These are phyloP conservation scores for Digitaria exilis DNA, from an alignment of 202 grass and related monocot genomes.

Conservation along the genomic window DNA sequence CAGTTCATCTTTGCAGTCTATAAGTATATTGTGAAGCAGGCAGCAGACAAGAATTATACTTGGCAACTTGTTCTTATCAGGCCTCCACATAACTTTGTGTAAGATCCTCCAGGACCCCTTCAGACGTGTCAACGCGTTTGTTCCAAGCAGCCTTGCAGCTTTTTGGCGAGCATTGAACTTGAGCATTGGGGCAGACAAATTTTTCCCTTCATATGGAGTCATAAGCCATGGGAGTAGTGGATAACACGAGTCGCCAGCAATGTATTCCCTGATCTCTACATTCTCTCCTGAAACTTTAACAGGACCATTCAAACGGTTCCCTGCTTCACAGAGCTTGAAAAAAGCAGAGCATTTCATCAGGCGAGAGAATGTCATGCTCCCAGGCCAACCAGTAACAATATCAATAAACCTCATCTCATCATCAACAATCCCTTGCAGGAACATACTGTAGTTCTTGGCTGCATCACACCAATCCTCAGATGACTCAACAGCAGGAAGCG, in stretches of 20 bases:
- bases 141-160: slow-evolving; percentile 58
- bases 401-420: slow-evolving; percentile 96
- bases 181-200: slow-evolving; percentile 47
- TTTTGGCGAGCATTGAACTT: slow-evolving; percentile 64
- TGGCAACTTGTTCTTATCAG: slow-evolving; percentile 94
- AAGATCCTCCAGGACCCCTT: slow-evolving; percentile 98
- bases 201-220: slow-evolving; percentile 76
- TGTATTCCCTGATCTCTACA: slow-evolving; percentile 78
- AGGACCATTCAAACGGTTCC: slow-evolving; percentile 63
- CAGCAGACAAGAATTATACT: slow-evolving; percentile 98
- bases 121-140: slow-evolving; percentile 66
- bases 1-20: slow-evolving; percentile 77
- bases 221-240: slow-evolving; percentile 87
- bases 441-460: slow-evolving; percentile 95
- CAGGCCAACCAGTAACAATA: slow-evolving; percentile 89
- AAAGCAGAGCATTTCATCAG: slow-evolving; percentile 81
- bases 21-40: slow-evolving; percentile 96
- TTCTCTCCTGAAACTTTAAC: slow-evolving; percentile 53
- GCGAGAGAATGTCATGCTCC: slow-evolving; percentile 74
- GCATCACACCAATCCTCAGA: slow-evolving; percentile 91
- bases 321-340: slow-evolving; percentile 73
- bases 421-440: slow-evolving; percentile 85
- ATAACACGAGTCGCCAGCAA: slow-evolving; percentile 71
- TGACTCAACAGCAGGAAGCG: slow-evolving; percentile 84
- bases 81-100: slow-evolving; percentile 98